phyloP scores from a whole-genome alignment of 23 red algal species.

The Chondrus crispus region DNA sequence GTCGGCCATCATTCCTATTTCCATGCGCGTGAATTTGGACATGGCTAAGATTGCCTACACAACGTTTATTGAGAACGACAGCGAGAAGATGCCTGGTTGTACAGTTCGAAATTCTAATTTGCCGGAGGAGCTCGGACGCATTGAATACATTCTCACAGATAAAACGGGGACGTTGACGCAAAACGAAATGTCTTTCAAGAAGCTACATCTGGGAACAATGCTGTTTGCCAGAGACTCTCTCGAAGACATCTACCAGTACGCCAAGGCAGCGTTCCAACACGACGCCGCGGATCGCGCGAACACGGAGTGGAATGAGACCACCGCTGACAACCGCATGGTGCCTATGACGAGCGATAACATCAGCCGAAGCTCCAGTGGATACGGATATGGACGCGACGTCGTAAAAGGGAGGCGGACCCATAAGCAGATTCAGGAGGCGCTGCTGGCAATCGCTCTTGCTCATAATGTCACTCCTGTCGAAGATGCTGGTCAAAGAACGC shows the following conservation, averaged over 20 bases:
- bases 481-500: constrained; percentile 34
- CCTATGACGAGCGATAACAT: constrained; percentile 42
- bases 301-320: not conserved
- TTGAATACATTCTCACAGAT: constrained; percentile 91
- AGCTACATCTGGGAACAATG: constrained; percentile 88
- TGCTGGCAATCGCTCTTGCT: constrained; percentile 89
- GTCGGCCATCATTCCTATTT: constrained; percentile 95
- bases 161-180: constrained; percentile 96
- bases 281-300: not conserved
- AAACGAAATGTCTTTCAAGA: constrained; percentile 99
- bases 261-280: constrained; percentile 53
- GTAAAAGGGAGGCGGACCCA: constrained; percentile 18
- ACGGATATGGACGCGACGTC: not conserved
- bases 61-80: constrained; percentile 80
- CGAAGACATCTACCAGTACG: constrained; percentile 80
- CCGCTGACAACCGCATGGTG: constrained; percentile 6
- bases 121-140: constrained; percentile 94
- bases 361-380: not conserved
- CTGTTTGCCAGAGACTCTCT: constrained; percentile 84
- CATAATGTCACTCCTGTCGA: constrained; percentile 97
- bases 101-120: constrained; percentile 87
- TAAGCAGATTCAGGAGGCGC: constrained; percentile 73
- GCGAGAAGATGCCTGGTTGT: constrained; percentile 56
- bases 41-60: constrained; percentile 92
- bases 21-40: constrained; percentile 96